phyloP scores from a whole-genome alignment of 106 monocot genomes.

The Hemerocallis citrina region DNA sequence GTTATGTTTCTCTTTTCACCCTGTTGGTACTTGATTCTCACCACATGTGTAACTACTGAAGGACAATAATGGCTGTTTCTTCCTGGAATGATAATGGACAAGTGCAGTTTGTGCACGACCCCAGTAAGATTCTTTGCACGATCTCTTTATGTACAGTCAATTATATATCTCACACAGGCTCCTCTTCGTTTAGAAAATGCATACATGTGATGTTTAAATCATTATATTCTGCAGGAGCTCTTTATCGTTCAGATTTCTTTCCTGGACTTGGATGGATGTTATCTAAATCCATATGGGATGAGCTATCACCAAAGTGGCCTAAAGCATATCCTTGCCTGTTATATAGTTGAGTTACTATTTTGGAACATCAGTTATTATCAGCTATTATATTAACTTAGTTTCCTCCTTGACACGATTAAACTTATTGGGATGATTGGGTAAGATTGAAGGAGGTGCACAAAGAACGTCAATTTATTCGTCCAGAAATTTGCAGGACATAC shows the following conservation, averaged over 20 bases:
- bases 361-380: not conserved
- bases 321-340: constrained; percentile 91
- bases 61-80: constrained; percentile 97
- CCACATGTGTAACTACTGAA: constrained; percentile 16
- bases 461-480: constrained; percentile 89
- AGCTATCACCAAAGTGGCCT: constrained; percentile 97
- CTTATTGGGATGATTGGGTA: constrained; percentile 99
- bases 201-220: not conserved
- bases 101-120: constrained; percentile 84
- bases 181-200: not conserved
- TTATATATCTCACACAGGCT: not conserved
- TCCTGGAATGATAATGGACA: constrained; percentile 99
- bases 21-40: not conserved
- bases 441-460: constrained; percentile 86
- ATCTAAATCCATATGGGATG: constrained; percentile 84
- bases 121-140: constrained; percentile 31
- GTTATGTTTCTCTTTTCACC: not conserved
- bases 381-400: not conserved
- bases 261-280: constrained; percentile 99
- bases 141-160: not conserved
- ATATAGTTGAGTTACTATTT: not conserved
- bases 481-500: constrained; percentile 98
- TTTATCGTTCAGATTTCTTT: constrained; percentile 97
- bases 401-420: constrained; percentile 72
- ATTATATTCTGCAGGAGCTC: constrained; percentile 45